Evolutionary conservation across 345 rosid species (phyloP).

Genomic region (Citrus mangshanensis): DNA sequence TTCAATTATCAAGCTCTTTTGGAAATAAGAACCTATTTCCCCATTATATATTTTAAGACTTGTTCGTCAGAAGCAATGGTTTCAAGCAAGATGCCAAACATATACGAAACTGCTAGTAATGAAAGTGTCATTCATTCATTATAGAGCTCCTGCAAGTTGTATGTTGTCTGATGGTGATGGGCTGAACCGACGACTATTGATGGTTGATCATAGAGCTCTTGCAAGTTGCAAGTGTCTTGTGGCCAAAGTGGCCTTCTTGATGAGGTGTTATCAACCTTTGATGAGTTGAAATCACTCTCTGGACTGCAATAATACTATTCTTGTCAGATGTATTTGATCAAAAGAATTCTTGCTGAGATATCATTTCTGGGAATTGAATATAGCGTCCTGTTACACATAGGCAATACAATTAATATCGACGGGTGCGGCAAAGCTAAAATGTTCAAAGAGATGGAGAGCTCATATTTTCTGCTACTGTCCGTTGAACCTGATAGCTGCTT

Average conservation of each 20-base stretch:
- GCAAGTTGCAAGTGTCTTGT: conserved; percentile 43
- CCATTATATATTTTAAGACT: conserved; percentile 57
- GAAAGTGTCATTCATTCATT: neutral
- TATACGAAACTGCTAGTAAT: conserved; percentile 66
- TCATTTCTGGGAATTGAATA: conserved; percentile 57
- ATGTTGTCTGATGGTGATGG: conserved; percentile 55
- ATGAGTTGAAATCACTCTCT: conserved; percentile 62
- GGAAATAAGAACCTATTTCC: neutral
- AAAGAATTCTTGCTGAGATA: conserved; percentile 64
- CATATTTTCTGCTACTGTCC: conserved; percentile 47
- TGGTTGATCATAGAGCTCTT: conserved; percentile 64
- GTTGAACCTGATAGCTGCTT: conserved; percentile 52
- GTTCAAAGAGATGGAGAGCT: conserved; percentile 70
- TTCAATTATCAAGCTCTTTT: neutral
- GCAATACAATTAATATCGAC: conserved; percentile 51
- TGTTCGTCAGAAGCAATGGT: conserved; percentile 79
- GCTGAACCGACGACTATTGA: conserved; percentile 68
- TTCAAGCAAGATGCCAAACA: conserved; percentile 61
- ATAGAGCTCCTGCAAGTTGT: neutral
- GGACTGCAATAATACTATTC: conserved; percentile 62
- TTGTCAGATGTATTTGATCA: conserved; percentile 49
- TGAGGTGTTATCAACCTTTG: conserved; percentile 52
- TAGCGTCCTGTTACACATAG: conserved; percentile 48
- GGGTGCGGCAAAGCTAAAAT: conserved; percentile 75
- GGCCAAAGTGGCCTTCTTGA: conserved; percentile 55